Evolutionary conservation across 2,329 filamentous ascomycete genomes (phyloP), one percentile per base, ranked within the genome.

Genomic region (Ascochyta koolunga): DNA sequence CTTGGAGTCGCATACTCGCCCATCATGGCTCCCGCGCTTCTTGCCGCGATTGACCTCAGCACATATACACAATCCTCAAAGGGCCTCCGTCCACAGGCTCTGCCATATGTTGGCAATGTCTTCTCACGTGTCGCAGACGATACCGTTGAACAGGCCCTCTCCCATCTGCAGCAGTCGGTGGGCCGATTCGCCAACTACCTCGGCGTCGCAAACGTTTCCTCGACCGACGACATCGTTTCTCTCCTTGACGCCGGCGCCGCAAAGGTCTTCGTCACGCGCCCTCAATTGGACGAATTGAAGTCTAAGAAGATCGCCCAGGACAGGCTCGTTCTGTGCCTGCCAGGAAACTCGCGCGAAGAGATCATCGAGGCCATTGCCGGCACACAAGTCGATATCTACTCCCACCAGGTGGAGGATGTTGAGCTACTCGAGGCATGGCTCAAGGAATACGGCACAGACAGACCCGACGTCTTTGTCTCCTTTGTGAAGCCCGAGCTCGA

Each of bases 191-290:
- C 81, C 61, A 84, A 90, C 60, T 92, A 89, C 72, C 84, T 96
- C 62, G 91, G 96, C 66, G 91, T 87, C 44, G 88, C 89, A 4
- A 77, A 78, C 19, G 81, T 98, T 33, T 75, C 83, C 27, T 86
- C 86, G 10, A 79, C 80, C 50, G 88, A 92, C 62, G 89, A 96
- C 60, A 80, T 98, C 31, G 78, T 93, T 48, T 84, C 89, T 40
- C 82, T 98, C 31, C 85, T 99, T 50, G 90, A 99, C 73, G 85
- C 87, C 60, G 95, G 95, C 55, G 91, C 92, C 6, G 85, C 87
- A 46, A 95, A 89, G 72, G 88, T 95, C 58, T 95, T 98, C 73
- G 89, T 96, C 44, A 83, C 83, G 16, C 83, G 87, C 41, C 82
- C 86, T 51, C 89, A 91, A 71, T 79, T 96, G 47, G 79, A 80